Conservation (phyloP, 345 rosid species). For the Hevea brasiliensis region DNA sequence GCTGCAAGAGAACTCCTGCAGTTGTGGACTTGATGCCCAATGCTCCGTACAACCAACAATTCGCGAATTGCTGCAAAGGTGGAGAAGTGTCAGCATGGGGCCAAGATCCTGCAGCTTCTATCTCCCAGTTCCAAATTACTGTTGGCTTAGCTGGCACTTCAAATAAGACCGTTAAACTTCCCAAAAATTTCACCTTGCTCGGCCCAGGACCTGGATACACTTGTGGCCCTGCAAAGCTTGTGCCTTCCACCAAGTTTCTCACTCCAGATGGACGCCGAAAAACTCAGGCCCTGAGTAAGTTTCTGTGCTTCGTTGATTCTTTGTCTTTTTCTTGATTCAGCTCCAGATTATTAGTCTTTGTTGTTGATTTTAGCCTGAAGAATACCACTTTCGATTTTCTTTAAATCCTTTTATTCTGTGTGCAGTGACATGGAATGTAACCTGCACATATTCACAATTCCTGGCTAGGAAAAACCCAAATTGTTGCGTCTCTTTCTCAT, state of each 20-base stretch:
- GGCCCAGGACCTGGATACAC: constrained; percentile 91
- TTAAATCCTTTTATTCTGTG: constrained; percentile 2
- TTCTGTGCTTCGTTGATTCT: background rate
- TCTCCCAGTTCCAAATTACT: constrained; percentile 72
- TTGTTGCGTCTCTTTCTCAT: constrained; percentile 84
- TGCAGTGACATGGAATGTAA: constrained; percentile 94
- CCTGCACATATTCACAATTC: constrained; percentile 88
- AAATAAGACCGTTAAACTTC: constrained; percentile 78
- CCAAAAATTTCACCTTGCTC: constrained; percentile 79
- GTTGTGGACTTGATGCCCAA: constrained; percentile 79
- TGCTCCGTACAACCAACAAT: constrained; percentile 79
- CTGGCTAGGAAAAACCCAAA: constrained; percentile 71
- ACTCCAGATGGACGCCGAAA: constrained; percentile 60
- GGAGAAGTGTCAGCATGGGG: constrained; percentile 80
- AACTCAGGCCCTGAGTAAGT: constrained; percentile 82
- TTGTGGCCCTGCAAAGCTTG: constrained; percentile 78
- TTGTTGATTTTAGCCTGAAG: too few relatives aligned
- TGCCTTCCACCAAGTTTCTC: constrained; percentile 62
- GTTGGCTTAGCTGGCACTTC: constrained; percentile 79
- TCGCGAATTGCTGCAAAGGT: constrained; percentile 85
- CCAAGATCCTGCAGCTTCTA: constrained; percentile 68
- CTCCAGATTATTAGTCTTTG: too few relatives aligned
- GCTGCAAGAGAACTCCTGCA: constrained; percentile 71
- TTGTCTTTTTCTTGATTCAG: too few relatives aligned
- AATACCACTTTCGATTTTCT: background rate